phyloP scores from a whole-genome alignment of 176 grass and related monocot genomes.

The Cenchrus fungigraminus region DNA sequence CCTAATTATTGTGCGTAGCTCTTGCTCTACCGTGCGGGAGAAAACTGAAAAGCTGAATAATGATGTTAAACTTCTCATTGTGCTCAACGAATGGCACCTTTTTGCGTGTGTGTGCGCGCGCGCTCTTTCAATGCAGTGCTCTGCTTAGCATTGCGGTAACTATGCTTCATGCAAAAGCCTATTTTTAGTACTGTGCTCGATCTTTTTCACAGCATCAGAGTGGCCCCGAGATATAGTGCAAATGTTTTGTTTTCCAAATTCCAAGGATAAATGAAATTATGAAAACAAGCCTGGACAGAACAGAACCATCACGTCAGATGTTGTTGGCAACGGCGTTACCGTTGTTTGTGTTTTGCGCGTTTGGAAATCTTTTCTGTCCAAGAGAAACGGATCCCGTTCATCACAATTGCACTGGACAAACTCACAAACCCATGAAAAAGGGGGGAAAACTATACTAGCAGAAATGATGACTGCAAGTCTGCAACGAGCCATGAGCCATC shows the following conservation, averaged over 20 bases:
- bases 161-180: neutral
- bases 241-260: no score
- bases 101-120: neutral
- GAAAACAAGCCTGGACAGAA: neutral
- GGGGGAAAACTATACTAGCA: no score
- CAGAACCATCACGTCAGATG: constrained; percentile 3
- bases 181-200: neutral
- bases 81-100: neutral
- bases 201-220: neutral
- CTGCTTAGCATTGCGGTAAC: neutral
- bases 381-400: no score
- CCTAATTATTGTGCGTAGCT: constrained; percentile 16
- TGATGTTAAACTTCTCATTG: neutral
- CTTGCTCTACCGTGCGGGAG: neutral
- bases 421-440: no score
- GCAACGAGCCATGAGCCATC: constrained; percentile 18
- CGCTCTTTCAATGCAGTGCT: neutral
- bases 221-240: neutral
- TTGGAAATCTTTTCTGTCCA: no score
- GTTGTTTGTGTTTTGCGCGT: no score
- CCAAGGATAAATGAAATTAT: neutral
- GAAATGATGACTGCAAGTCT: neutral
- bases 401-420: no score
- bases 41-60: neutral
- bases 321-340: no score